Base-by-base conservation (phyloP, 2,329 filamentous ascomycete species). In the Fusarium brachygibbosum region DNA sequence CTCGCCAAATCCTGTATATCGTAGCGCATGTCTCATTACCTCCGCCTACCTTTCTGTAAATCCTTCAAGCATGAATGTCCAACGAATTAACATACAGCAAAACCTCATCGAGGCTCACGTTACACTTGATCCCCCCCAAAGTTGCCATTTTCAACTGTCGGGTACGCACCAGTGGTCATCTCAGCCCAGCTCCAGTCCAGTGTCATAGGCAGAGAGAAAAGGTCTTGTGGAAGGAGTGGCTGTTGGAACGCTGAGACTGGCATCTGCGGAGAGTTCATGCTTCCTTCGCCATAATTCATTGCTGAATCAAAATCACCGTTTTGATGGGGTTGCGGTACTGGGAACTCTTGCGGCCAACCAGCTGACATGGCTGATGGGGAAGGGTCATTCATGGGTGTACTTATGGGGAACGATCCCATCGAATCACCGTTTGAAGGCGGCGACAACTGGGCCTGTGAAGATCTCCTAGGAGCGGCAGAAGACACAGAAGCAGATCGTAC, bases 191-290 rank as follows among this genome's bases (percentile, higher is more conserved):
- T 93, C 94, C 94, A 98, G 77, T 98, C 95, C 23, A 98, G 86
- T 4, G 93, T 97, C 90, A 97, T 97, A 2, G 95, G 94, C 88
- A 98, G 90, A 78, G 95, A 92, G 89, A 96, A 99, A 28, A 98
- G 81, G 80, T 98, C 96, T 74, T 95, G 93, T 6, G 96, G 95
- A 23, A 98, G 88, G 74, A 97, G 91, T 0, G 94, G 94, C 71
- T 97, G 92, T 74, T 94, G 91, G 76, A 94, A 94, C 40, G 69
- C 68, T 10, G 75, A 76, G n/a, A 76, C 76, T 9, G 74, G 66
- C 17, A 62, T 63, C 42, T 75, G 65, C 14, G 78, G 77, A 32
- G 78, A 84, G 57, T 76, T 75, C 58, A 80, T 68, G 52, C 75
- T 75, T 40, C 68, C 77, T 11, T 80, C 80, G 48, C 84, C 73